Evolutionary conservation across 805 yeast genomes (phyloP).

Genomic region (Pichia kluyveri): DNA sequence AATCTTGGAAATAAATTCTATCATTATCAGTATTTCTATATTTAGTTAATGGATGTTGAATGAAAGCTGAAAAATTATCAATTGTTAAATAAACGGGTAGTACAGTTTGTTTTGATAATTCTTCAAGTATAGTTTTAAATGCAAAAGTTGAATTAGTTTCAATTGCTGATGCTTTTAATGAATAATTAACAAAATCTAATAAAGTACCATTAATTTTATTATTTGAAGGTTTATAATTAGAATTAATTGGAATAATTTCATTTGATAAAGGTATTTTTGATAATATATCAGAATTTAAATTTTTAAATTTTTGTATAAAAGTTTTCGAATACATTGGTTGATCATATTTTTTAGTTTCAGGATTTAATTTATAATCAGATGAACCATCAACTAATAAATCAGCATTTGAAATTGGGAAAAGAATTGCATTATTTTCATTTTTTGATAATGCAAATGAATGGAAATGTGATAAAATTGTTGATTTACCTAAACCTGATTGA

Average conservation of each 20-base stretch:
- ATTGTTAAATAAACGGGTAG: constrained; percentile 60
- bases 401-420: constrained; percentile 59
- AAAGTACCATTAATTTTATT: constrained; percentile 22
- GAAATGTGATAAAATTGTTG: constrained; percentile 61
- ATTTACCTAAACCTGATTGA: constrained; percentile 71
- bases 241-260: constrained; percentile 15
- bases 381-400: constrained; percentile 61
- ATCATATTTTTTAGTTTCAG: constrained; percentile 39
- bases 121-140: constrained; percentile 45
- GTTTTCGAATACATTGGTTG: constrained; percentile 73
- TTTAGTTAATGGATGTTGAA: constrained; percentile 44
- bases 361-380: constrained; percentile 53
- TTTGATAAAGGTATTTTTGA: constrained; percentile 20
- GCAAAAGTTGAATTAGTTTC: constrained; percentile 31
- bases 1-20: constrained; percentile 47
- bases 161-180: constrained; percentile 11
- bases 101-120: constrained; percentile 40
- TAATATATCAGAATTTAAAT: constrained; percentile 35
- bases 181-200: constrained; percentile 33
- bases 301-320: constrained; percentile 43
- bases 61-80: constrained; percentile 64
- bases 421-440: constrained; percentile 25
- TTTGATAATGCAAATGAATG: constrained; percentile 41
- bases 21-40: constrained; percentile 51
- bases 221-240: constrained; percentile 11